Evolutionary conservation across 2,329 filamentous ascomycete species (phyloP), one percentile per base, ranked within the genome.

Genomic region (Ceratocystis harringtonii): DNA sequence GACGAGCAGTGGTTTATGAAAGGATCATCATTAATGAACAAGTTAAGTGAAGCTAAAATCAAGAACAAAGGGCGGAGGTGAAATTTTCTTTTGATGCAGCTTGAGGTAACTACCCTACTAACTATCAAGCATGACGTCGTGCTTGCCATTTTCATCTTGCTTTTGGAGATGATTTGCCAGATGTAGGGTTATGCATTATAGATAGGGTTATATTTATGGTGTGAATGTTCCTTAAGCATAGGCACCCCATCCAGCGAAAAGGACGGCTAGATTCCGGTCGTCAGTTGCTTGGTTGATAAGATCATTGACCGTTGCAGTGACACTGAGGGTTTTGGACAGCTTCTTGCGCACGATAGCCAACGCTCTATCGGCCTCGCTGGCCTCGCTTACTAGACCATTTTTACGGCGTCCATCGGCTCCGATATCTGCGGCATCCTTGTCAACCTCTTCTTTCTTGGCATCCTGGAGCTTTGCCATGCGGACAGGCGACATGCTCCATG

Each of bases 271-370:
- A 73, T 99, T 96, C 70, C 84, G 83, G 77, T 96, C 92, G 75
- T 99, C 94, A 1, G 88, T 92, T 6, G 94, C 92, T 76, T 95
- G 89, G 73, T 96, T 94, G 69, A 99, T 99, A 69, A 99, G 76
- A 73, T 99, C 94, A 72, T 96, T 97, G 64, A 99, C 94, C 15
- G 91, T 96, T 2, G 94, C 95, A 65, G 88, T 89, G 19, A 96
- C 92, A 73, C 92, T 99, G 73, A 99, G 75, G 1, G 89, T 92
- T 79, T 96, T 96, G 69, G 88, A 89, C 70, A 99, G 76, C 78
- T 99, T 99, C 82, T 96, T 97, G 73, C 89, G 85, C 66, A 99
- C 94, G 25, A 97, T 88, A 66, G 91, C 90, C 65, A 99, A 79
- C 1, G 95, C 94, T 66, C 95, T 81, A 69, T 96, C 92, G 1